Conservation (phyloP, 2,329 filamentous ascomycete genomes). For the Diaporthe vaccinii region DNA sequence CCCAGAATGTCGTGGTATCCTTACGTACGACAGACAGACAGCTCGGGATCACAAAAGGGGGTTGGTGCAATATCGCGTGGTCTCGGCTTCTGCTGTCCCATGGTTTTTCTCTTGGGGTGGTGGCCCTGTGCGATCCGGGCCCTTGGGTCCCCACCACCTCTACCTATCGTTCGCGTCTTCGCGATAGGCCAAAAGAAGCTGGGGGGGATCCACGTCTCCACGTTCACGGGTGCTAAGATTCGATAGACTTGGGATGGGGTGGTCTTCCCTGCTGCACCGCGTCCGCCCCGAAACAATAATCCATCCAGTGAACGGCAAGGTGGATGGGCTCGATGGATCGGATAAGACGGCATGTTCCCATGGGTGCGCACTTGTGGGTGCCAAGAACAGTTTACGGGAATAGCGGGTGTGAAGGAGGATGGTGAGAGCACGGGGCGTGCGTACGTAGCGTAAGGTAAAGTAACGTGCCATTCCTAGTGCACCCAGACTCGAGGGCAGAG, state of each 20-base stretch:
- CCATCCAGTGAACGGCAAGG: neutral
- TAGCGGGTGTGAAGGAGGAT: constrained; percentile 20
- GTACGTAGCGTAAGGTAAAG: constrained; percentile 16
- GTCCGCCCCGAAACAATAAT: neutral
- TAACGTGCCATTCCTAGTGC: constrained; percentile 23
- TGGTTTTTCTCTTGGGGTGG: neutral
- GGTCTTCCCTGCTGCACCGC: neutral
- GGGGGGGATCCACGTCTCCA: constrained; percentile 15
- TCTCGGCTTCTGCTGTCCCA: constrained; percentile 4
- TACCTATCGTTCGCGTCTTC: neutral
- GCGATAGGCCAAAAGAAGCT: neutral
- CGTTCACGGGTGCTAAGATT: constrained; percentile 23
- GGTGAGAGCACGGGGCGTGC: constrained; percentile 17
- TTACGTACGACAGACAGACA: constrained; percentile 5
- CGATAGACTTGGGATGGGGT: constrained; percentile 22
- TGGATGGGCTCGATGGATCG: neutral
- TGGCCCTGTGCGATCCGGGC: constrained; percentile 9
- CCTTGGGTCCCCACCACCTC: neutral
- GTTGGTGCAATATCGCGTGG: constrained; percentile 14
- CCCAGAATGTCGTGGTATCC: neutral
- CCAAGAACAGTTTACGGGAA: constrained; percentile 31
- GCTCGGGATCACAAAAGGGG: constrained; percentile 3
- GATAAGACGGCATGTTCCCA: constrained; percentile 23
- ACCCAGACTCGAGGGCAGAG: neutral
- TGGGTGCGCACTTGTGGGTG: constrained; percentile 25